Evolutionary conservation across 495 filamentous ascomycete genomes (phyloP), one percentile per base, ranked within the genome.

Genomic region (Trichoderma erinaceum): DNA sequence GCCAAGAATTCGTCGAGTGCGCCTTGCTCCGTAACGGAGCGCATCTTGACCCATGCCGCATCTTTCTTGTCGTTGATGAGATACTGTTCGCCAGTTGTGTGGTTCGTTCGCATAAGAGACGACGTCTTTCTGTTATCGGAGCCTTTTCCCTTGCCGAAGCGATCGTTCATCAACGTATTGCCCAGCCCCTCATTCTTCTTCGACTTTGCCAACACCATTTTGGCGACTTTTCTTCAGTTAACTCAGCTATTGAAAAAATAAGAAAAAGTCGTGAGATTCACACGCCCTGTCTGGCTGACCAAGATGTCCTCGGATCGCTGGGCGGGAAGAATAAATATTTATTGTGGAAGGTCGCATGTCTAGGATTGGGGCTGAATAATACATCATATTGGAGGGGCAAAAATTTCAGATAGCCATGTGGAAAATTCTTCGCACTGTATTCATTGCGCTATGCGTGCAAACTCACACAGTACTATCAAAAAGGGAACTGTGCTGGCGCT

Each of bases 1-100:
- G 83, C 83, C 69, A 84, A 71, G 74, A 85, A 83, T 73, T 87
- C 86, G 79, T 99, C 95, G 65, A 99, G 86, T 46, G 94, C 92
- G 68, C 88, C 94, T 80, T 99, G 96, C 82, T 98, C 94, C 29
- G 96, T 99, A 71, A 98, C 90, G 80, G 90, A 94, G 78, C 93
- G 92, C 94, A 99, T 97, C 83, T 97, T 98, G 73, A 93, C 87
- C 90, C 90, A 93, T 71, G 86, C 81, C 66, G 90, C 91, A 74
- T 95, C 90, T 74, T 90, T 87, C 69, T 83, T 85, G 68, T 85
- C 84, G 69, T 90, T 92, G 68, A 90, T 90, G 68, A 89, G 85
- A 73, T 89, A 89, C 81, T 88, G 72, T 68, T 88, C 83, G 68
- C 87, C 87, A 13, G 86, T 87, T 10, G 80, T 75, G 73, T 86